Base-by-base conservation (phyloP, 345 rosid genomes). In the Clarkia xantiana region DNA sequence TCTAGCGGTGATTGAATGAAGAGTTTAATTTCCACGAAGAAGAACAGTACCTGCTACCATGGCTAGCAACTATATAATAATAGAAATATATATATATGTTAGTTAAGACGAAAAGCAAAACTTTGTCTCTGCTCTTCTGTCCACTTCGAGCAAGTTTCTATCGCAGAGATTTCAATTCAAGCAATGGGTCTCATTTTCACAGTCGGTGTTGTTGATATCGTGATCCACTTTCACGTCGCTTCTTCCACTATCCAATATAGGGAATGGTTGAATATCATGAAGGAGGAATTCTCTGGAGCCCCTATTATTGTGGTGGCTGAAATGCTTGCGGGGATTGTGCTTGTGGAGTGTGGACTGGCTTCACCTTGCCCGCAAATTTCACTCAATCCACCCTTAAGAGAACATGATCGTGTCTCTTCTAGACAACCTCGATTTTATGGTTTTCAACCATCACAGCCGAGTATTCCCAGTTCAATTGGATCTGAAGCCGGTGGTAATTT, bases 301-400 rank as follows among this genome's bases (percentile, higher is more conserved):
- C 86, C 94, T 2, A 36, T 78, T 43, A 72, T 69, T 62, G 98
- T 91, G 59, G 70, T 82, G 48, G 36, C 76, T 52, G 90, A 91
- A 69, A 67, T 81, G 86, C 74, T 80, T 45, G 15, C 80, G 39
- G 98, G 86, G 45, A 48, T 91, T 40, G 66, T 69, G 39, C 65
- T 86, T 11, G 84, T n/a, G n/a, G 90, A 67, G 60, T 76, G 73
- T 91, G 90, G 94, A 94, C 98, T 34, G 94, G 89, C 20, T 70
- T 91, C 54, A 73, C 90, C 10, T 90, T 80, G 51, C 90, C 95
- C 2, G 96, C 49, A 76, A 80, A 46, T 91, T 91, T 62, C 83
- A 70, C 19, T 81, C 95, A 0, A 82, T 91, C 29, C 85, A 86
- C 51, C 96, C 95, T 0, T 84, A 81, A 18, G 96, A 91, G 52